Percentiles rank a stretch among this genome's conserved stretches.
These are phyloP conservation scores for Ailanthus altissimus DNA, from an alignment of 345 rosid species.

Conservation along the genomic window DNA sequence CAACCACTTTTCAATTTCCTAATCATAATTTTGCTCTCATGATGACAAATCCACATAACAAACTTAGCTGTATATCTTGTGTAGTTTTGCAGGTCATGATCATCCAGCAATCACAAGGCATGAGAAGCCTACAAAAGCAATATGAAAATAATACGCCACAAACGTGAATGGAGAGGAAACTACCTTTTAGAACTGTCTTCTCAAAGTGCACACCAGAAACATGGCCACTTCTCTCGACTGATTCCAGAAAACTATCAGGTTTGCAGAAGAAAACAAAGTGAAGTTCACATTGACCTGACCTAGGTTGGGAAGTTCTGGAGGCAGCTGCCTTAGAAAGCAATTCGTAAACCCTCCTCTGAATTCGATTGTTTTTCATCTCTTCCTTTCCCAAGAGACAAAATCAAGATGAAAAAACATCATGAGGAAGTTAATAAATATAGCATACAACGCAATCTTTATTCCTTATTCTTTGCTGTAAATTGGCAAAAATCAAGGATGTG, in stretches of 20 bases:
- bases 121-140: not conserved
- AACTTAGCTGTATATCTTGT: not conserved
- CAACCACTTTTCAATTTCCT: not conserved
- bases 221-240: constrained; percentile 54
- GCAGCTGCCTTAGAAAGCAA: constrained; percentile 68
- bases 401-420: constrained; percentile 18
- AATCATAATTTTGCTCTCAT: constrained; percentile 1
- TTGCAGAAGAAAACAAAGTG: constrained; percentile 83
- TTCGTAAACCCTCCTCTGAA: constrained; percentile 68
- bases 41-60: constrained; percentile 1
- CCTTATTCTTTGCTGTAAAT: not conserved
- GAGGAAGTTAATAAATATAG: not conserved
- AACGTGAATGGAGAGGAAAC: constrained; percentile 3
- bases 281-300: constrained; percentile 66
- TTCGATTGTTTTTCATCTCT: constrained; percentile 69
- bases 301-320: constrained; percentile 39
- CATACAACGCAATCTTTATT: not conserved
- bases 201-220: constrained; percentile 75
- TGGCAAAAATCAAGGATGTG: not conserved
- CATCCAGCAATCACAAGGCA: constrained; percentile 8
- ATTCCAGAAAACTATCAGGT: constrained; percentile 70
- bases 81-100: not conserved
- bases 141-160: not conserved
- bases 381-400: constrained; percentile 48
- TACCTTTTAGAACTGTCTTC: constrained; percentile 78